These are phyloP conservation scores for Coccomyxa sp. DNA, from an alignment of 139 green algal species.

Conservation along the genomic window DNA sequence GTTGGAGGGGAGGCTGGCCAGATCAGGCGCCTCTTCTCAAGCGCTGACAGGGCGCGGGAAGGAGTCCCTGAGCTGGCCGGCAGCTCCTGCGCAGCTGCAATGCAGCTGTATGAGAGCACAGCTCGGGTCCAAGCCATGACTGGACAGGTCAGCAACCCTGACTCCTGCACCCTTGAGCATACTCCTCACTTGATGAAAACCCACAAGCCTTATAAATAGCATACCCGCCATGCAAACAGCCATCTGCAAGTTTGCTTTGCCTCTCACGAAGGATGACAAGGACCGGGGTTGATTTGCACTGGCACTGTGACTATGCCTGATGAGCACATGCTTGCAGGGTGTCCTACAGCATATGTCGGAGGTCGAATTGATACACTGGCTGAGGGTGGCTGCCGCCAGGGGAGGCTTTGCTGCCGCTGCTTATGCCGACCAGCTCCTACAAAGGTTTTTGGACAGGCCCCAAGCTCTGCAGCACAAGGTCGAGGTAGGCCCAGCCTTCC, in stretches of 20 bases:
- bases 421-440: too few species aligned
- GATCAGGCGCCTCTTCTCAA: neutral
- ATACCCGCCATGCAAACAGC: neutral
- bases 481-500: too few species aligned
- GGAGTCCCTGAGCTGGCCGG: slow-evolving; percentile 16
- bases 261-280: too few species aligned
- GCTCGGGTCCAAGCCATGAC: slow-evolving; percentile 40
- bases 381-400: slow-evolving; percentile 1
- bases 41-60: slow-evolving; percentile 19
- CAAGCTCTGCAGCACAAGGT: too few species aligned
- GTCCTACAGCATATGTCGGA: slow-evolving; percentile 32
- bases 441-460: too few species aligned
- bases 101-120: slow-evolving; percentile 16
- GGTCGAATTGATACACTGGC: slow-evolving; percentile 39
- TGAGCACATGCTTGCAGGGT: slow-evolving; percentile 11
- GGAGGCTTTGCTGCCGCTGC: neutral
- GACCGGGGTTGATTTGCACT: too few species aligned
- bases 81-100: neutral
- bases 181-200: too few species aligned
- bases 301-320: too few species aligned
- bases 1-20: neutral
- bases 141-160: slow-evolving; percentile 14
- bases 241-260: too few species aligned
- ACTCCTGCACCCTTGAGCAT: neutral
- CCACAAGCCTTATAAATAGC: neutral